phyloP scores from a whole-genome alignment of 306 rosid genomes.

The Calophaca sinica region DNA sequence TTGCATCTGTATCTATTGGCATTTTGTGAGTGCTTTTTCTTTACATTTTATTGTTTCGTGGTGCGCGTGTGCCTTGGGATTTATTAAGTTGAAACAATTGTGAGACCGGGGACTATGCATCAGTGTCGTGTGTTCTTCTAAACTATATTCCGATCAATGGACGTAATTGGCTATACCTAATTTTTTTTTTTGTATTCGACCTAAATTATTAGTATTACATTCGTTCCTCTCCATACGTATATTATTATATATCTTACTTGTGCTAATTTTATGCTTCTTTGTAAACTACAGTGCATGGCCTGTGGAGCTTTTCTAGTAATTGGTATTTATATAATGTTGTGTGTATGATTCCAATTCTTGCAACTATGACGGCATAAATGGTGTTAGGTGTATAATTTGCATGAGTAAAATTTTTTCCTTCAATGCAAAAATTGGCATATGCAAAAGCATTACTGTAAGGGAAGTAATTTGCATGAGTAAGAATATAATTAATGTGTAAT shows the following conservation, averaged over 20 bases:
- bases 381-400: too few species aligned
- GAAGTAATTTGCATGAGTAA: too few species aligned
- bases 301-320: not conserved
- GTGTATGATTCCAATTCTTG: too few species aligned
- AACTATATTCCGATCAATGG: not conserved
- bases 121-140: not conserved
- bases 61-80: not conserved
- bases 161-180: not conserved
- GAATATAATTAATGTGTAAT: too few species aligned
- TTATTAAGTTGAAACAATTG: not conserved
- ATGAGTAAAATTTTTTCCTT: too few species aligned
- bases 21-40: not conserved
- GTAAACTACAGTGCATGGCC: not conserved
- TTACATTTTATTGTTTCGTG: constrained; percentile 15
- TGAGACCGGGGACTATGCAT: not conserved
- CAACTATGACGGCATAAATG: too few species aligned
- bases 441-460: too few species aligned
- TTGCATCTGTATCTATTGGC: constrained; percentile 15
- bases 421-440: too few species aligned
- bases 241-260: not conserved
- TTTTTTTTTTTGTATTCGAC: too few species aligned
- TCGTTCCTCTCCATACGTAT: too few species aligned
- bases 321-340: not conserved
- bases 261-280: not conserved
- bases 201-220: too few species aligned